Base-by-base conservation (phyloP, 352 stramenopile genomes). In the Phytophthora pluvialis region DNA sequence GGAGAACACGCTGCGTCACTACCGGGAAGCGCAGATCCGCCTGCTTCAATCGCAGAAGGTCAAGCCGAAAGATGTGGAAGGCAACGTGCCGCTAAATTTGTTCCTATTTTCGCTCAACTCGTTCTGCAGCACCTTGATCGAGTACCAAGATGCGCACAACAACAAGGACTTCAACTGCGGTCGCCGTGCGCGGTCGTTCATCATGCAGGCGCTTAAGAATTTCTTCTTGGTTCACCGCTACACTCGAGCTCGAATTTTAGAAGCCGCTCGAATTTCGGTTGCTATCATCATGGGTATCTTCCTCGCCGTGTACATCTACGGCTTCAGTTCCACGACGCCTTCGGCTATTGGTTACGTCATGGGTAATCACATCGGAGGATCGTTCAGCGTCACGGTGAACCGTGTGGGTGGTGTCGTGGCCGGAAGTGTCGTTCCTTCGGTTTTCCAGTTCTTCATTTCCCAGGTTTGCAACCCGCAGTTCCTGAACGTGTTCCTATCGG, bases 31-130 rank as follows among this genome's bases (percentile, higher is more conserved):
- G 0, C 86, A 93, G 39, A 90, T 78, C 39, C 81, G 77, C 1
- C 70, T 82, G 21, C 59, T 93, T 1, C 72, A 77, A 33, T 75
- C 60, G 2, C 72, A 85, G n/a, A 80, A 81, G 25, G 71, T 88
- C 15, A 85, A 72, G 16, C 54, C 70, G 44, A 86, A 89, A 60
- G 81, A 93, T n/a, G 71, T 94, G 3, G 82, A 89, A 54, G 86
- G 81, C n/a, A 94, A 94, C 45, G 78, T 93, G 0, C 83, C 86
- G 6, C 70, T 94, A 12, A 92, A 93, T 53, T 60, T 94, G 15
- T 94, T 94, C 59, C 62, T 93, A 3, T 94, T 93, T 54, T 93
- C 86, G 28, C 74, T 95, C 42, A 87, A 95, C 63, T 93, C 86
- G 28, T 90, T 93, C 42, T 95, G 86, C 67, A 82, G 79, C 39